Evolutionary conservation across 305 asterid genomes (phyloP).

Genomic region (Coffea humblotiana): DNA sequence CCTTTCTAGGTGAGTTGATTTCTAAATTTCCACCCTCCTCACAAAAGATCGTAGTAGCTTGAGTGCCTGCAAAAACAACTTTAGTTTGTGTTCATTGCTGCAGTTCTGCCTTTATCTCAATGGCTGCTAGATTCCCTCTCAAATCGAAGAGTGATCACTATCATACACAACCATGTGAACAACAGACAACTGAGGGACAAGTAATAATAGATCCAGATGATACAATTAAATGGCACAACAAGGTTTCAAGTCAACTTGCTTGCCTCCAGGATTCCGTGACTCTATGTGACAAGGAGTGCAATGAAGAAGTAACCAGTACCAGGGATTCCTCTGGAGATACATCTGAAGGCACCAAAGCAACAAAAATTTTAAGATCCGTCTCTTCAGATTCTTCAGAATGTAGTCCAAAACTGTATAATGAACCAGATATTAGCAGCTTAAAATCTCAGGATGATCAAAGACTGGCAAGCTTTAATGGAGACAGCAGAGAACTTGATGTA

Average conservation of each 20-base stretch:
- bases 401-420: conserved; percentile 40
- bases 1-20: conserved; percentile 77
- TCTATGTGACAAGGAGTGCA: conserved; percentile 36
- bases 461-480: conserved; percentile 36
- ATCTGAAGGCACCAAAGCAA: conserved; percentile 30
- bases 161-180: conserved; percentile 36
- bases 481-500: conserved; percentile 57
- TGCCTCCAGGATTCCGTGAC: conserved; percentile 35
- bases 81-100: conserved; percentile 20
- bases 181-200: conserved; percentile 46
- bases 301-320: conserved; percentile 39
- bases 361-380: conserved; percentile 35
- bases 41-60: neutral
- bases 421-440: conserved; percentile 39
- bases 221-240: conserved; percentile 43
- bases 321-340: conserved; percentile 31
- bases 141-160: conserved; percentile 28
- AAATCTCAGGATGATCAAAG: conserved; percentile 15
- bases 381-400: conserved; percentile 39
- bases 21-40: conserved; percentile 8
- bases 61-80: neutral
- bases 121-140: conserved; percentile 75
- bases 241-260: conserved; percentile 34
- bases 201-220: conserved; percentile 48
- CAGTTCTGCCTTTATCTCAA: conserved; percentile 94